These are phyloP conservation scores for Withania somnifera DNA, from an alignment of 305 asterid species.

Conservation along the genomic window DNA sequence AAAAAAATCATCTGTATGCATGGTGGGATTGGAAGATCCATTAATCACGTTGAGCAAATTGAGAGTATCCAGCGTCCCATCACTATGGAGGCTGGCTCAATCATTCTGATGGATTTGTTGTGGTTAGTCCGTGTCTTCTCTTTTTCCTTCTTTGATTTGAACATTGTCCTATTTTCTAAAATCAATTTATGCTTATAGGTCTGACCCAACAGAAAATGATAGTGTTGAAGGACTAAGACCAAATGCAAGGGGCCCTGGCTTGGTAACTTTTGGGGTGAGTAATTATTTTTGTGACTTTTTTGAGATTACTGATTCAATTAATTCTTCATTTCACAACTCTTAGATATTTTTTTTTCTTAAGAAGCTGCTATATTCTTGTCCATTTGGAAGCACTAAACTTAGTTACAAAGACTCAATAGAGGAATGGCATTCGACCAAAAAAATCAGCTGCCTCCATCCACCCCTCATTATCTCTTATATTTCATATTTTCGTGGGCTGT, in stretches of 20 bases:
- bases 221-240: conserved; percentile 99
- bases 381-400: background rate
- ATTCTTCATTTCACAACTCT: background rate
- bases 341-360: background rate
- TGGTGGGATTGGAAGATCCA: conserved; percentile 99
- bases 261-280: conserved; percentile 98
- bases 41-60: conserved; percentile 92
- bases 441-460: background rate
- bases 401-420: background rate
- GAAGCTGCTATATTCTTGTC: background rate
- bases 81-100: conserved; percentile 97
- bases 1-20: conserved; percentile 97
- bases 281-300: background rate
- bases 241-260: conserved; percentile 99
- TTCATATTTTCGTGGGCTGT: background rate
- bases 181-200: conserved; percentile 46
- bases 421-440: background rate
- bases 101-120: conserved; percentile 92
- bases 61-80: conserved; percentile 97
- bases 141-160: background rate
- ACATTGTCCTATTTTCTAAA: conserved; percentile 1
- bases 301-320: background rate
- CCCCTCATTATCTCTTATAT: background rate
- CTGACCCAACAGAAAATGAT: conserved; percentile 99
- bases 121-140: conserved; percentile 46